These are phyloP conservation scores for Chalciporus sp. DNA, from an alignment of 1,284 basidiomycete genomes.

Conservation along the genomic window DNA sequence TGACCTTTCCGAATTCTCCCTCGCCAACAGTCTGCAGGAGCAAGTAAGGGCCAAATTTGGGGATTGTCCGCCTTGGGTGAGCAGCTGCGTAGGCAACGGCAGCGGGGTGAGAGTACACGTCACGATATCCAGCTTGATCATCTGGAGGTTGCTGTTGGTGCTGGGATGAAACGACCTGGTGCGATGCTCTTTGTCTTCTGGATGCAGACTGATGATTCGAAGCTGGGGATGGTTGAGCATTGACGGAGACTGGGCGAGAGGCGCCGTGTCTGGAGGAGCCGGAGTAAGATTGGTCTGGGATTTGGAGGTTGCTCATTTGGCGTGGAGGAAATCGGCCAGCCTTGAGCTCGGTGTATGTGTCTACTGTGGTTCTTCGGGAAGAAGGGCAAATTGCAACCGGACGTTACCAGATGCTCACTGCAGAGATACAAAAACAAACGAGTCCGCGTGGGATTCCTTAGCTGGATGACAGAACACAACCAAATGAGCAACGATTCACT, in stretches of 20 bases:
- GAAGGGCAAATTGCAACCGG: constrained; percentile 10
- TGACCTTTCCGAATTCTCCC: constrained; percentile 99
- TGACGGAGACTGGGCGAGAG: constrained; percentile 44
- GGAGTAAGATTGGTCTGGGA: constrained; percentile 45
- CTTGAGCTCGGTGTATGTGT: constrained; percentile 3
- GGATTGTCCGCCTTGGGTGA: constrained; percentile 83
- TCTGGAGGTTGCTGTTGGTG: constrained; percentile 42
- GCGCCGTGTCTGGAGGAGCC: constrained; percentile 47
- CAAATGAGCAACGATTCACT: constrained; percentile 21
- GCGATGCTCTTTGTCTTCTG: constrained; percentile 53
- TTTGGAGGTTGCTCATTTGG: constrained; percentile 43
- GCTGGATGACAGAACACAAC: constrained; percentile 19
- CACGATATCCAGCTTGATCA: constrained; percentile 54
- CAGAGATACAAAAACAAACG: constrained; percentile 23
- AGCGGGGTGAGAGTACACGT: constrained; percentile 84
- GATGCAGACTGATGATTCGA: constrained; percentile 40
- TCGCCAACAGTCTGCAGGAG: constrained; percentile 94
- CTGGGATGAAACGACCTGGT: constrained; percentile 50
- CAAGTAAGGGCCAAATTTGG: constrained; percentile 95
- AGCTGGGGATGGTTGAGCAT: constrained; percentile 45
- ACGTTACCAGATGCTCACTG: too few relatives aligned
- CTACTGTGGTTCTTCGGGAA: constrained; percentile 1
- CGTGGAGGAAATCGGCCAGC: constrained; percentile 7
- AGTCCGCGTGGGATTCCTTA: constrained; percentile 16
- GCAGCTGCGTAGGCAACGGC: constrained; percentile 83